These are phyloP conservation scores for Musa beccarii DNA, from an alignment of 176 grass and related monocot species.

Conservation along the genomic window DNA sequence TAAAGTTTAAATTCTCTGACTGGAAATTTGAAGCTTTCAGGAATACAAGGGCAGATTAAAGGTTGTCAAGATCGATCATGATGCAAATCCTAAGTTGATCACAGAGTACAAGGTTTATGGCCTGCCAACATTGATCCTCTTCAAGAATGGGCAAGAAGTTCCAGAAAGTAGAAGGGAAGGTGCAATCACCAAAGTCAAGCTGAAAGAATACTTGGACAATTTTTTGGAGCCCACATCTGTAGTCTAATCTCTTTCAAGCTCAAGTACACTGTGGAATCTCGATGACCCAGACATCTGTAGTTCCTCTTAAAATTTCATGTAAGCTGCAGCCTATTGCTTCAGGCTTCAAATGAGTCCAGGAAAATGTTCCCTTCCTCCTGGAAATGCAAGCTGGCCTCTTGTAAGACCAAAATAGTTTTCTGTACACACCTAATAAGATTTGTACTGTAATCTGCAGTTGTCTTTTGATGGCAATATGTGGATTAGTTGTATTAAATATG, in stretches of 20 bases:
- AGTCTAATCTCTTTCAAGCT: background rate
- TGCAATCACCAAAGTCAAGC: slow-evolving; percentile 69
- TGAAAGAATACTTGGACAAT: slow-evolving; percentile 52
- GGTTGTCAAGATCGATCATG: slow-evolving; percentile 91
- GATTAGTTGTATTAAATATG: too few species aligned
- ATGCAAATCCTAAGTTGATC: slow-evolving; percentile 67
- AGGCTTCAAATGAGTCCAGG: background rate
- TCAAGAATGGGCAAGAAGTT: slow-evolving; percentile 81
- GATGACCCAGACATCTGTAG: background rate
- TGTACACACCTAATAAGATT: too few species aligned
- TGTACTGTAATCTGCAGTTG: too few species aligned
- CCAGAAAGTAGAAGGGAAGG: slow-evolving; percentile 82
- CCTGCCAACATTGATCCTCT: slow-evolving; percentile 67
- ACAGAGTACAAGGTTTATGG: slow-evolving; percentile 76
- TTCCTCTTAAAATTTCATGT: background rate
- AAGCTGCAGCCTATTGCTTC: background rate
- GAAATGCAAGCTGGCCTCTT: too few species aligned
- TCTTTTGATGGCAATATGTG: too few species aligned
- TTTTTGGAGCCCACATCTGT: slow-evolving; percentile 1
- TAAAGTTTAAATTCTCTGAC: background rate
- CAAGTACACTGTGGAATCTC: background rate
- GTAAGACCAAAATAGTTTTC: too few species aligned
- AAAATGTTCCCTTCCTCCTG: background rate
- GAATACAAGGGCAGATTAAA: slow-evolving; percentile 67
- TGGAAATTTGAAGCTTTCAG: slow-evolving; percentile 29